Evolutionary conservation across 129 eudicot species (phyloP), one percentile per base, ranked within the genome.

Genomic region (Arctium minus): DNA sequence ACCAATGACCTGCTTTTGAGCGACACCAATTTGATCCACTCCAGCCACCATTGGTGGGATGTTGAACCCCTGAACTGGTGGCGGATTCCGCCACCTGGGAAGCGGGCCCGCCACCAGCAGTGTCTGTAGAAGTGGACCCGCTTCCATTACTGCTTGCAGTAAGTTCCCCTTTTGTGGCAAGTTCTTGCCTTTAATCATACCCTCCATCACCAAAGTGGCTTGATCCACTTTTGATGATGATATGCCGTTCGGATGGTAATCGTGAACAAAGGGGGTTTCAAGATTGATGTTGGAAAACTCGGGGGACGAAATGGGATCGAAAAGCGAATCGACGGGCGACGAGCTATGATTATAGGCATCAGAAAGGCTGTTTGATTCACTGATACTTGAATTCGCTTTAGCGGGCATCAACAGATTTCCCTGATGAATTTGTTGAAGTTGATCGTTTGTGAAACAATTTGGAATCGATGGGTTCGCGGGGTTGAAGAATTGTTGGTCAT

Each of bases 71-170:
- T 86, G 92, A 18, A 87, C 13, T 42, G 88, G 94, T 0, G 97
- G 98, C 4, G 98, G 98, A 72, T 94, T 91, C 2, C 89, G 89
- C 98, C 98, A 94, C 88, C 78, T 79, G 0, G 98, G 98, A 68
- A 91, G 92, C 64, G 90, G 89, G 17, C 97, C 98, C 2, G 96
- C 94, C 36, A 88, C 83, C 0, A 91, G 18, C 48, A 94, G 78
- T 1, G 90, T 85, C 39, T 91, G 88, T 0, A 94, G 85, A 69
- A 91, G 88, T 3, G 94, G 97, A 29, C 93, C 94, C 3, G 98
- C 88, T 33, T 86, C 91, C 70, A 85, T 32, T 4, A 91, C 89
- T 5, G 94, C 75, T 53, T 90, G 84, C 17, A 89, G 38, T 36
- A 94, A 79, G 5, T 86, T 87, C 22, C 98, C 96, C 35, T 84